Evolutionary conservation across 768 basidiomycete species (phyloP), one percentile per base, ranked within the genome.

Genomic region (Lentinula aciculospora): DNA sequence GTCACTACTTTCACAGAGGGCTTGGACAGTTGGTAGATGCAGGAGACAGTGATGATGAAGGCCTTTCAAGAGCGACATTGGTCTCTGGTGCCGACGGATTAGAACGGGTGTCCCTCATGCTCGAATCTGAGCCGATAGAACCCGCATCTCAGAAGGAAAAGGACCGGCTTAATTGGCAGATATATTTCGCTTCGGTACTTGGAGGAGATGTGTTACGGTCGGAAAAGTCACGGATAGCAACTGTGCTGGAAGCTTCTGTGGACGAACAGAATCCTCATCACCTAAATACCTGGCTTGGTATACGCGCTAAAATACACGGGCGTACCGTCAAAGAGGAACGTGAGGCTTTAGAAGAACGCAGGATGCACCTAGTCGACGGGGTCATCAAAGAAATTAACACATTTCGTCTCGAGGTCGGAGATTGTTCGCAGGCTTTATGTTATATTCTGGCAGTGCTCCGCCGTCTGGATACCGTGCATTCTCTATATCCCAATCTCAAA

Each of bases 111-210:
- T 79, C 82, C 17, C 71, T 78, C 5, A 72, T 82, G 36, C 71
- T 80, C 31, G 87, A 89, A 64, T 74, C 82, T 4, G 86, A 89
- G 62, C 76, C 81, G 47, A 79, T 81, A 51, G 79, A 85, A 58
- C 85, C 88, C 25, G 81, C 83, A 40, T 86, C 89, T 1, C 75
- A 79, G 54, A 84, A 89, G 64, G 89, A 93, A 66, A 79, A 82
- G 60, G 90, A 94, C 64, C 79, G 95, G 27, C 71, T 95, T 48
- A 94, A 97, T 71, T 98, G 97, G 97, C 94, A 95, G 71, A 88
- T 88, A 17, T 89, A 98, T 85, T 83, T 98, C 31, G 84, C 92
- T 12, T 96, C 94, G 29, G 96, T 98, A 25, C 79, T 99, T 46
- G 84, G 84, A 29, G 95, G 97, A 9, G 95, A 98, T 65, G 94